Base-by-base conservation (phyloP, 2,329 filamentous ascomycete species). In the Annulohypoxylon truncatum region DNA sequence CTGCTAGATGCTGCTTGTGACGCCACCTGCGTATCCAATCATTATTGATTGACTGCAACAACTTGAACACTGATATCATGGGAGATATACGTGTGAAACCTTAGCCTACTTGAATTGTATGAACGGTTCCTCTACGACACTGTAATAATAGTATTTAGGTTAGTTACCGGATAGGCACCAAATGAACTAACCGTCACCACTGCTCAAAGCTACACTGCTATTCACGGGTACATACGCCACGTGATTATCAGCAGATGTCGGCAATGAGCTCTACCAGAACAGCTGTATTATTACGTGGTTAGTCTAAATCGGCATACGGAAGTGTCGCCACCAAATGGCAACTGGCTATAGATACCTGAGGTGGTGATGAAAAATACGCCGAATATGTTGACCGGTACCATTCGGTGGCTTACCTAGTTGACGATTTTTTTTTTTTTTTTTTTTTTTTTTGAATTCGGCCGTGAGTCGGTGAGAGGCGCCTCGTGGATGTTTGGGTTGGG, bases 171-270 rank as follows among this genome's bases (percentile, higher is more conserved):
- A 28, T 28, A 7, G 7, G 26, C 26, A 28, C 26, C 6, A 10
- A 4, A 33, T 3, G 31, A 33, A 33, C 12, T 33, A 10, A 33
- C n/a, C n/a, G n/a, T 12, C 3, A 10, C 12, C 31, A 2, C 18
- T 29, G 29, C 28, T 26, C 33, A 47, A 15, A 26, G 8, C 2
- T 33, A 33, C 44, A 31, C 28, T 5, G 7, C 42, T 52, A 10
- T 54, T 35, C 31, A 18, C 24, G n/a, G 18, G 38, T 26, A 50
- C 24, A n/a, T 10, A 61, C n/a, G n/a, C 58, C 61, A 67, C 65
- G 57, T 65, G 65, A 65, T 57, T 29, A 64, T 61, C 56, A 59
- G 56, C 56, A 64, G 64, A 67, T 33, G 31, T 22, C 18, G n/a
- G 44, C 51, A 53, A 51, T 35, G n/a, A n/a, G n/a, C n/a, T n/a